Evolutionary conservation across 1,139 yeast species (phyloP).

Genomic region (Pichia sp.): DNA sequence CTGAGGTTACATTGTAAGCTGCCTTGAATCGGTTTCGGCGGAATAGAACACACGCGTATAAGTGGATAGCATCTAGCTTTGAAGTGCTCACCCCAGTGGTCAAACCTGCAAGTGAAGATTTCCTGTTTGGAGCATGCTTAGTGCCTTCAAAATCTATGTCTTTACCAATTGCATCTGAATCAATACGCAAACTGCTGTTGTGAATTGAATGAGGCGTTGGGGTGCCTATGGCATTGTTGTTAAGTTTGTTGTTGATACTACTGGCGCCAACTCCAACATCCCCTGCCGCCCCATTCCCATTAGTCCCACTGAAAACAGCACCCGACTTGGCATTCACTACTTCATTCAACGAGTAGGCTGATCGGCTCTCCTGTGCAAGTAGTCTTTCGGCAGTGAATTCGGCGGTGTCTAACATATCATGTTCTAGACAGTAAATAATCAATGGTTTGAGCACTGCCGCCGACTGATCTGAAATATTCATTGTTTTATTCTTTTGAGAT

Average conservation of each 20-base stretch:
- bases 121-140: slow-evolving; percentile 1
- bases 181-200: not conserved
- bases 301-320: not conserved
- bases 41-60: slow-evolving; percentile 60
- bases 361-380: slow-evolving; percentile 39
- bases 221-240: slow-evolving; percentile 5
- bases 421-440: slow-evolving; percentile 67
- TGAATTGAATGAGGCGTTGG: slow-evolving; percentile 6
- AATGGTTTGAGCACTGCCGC: slow-evolving; percentile 43
- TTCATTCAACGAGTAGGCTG: not conserved
- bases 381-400: slow-evolving; percentile 78
- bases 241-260: not conserved
- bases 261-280: not conserved
- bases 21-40: slow-evolving; percentile 55
- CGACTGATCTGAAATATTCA: slow-evolving; percentile 31
- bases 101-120: not conserved
- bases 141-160: slow-evolving; percentile 4
- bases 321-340: not conserved
- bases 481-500: slow-evolving; percentile 1
- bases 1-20: slow-evolving; percentile 48
- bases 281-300: not conserved
- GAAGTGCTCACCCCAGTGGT: not conserved
- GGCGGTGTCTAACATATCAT: slow-evolving; percentile 65
- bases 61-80: slow-evolving; percentile 53
- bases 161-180: slow-evolving; percentile 1